These are phyloP conservation scores for Lachnellula suecica DNA, from an alignment of 2,329 filamentous ascomycete genomes.

Conservation along the genomic window DNA sequence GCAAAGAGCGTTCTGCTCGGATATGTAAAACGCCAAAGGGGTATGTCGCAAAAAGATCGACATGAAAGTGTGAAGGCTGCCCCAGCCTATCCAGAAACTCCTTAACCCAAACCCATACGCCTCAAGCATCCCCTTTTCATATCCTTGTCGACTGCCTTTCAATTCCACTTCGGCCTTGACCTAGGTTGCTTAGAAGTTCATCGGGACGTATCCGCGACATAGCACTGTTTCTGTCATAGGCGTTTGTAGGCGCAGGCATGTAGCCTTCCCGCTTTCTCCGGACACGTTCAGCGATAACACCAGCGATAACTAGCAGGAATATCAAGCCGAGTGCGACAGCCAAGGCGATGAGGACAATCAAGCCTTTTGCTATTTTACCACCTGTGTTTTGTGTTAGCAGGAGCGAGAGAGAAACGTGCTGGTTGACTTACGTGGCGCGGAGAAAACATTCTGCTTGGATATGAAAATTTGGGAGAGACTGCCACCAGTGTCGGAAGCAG, in stretches of 20 bases:
- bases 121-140: conserved; percentile 25
- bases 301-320: conserved; percentile 73
- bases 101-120: conserved; percentile 29
- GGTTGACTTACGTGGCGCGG: conserved; percentile 53
- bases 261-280: conserved; percentile 80
- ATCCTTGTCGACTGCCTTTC: conserved; percentile 31
- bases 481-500: conserved; percentile 61
- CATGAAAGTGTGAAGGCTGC: conserved; percentile 22
- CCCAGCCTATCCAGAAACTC: conserved; percentile 32
- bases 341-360: conserved; percentile 78
- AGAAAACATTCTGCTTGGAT: conserved; percentile 76
- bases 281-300: conserved; percentile 72
- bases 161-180: conserved; percentile 28
- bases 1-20: conserved; percentile 14
- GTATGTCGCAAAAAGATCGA: conserved; percentile 27
- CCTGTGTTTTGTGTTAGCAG: conserved; percentile 35
- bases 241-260: conserved; percentile 68
- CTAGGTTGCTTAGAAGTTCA: conserved; percentile 41
- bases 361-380: conserved; percentile 66
- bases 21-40: conserved; percentile 22
- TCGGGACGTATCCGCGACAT: conserved; percentile 61
- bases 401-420: neutral
- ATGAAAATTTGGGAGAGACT: conserved; percentile 83
- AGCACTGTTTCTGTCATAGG: conserved; percentile 58
- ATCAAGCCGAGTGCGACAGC: conserved; percentile 76